Evolutionary conservation across 495 filamentous ascomycete species (phyloP), one percentile per base, ranked within the genome.

Genomic region (Apodospora peruviana): DNA sequence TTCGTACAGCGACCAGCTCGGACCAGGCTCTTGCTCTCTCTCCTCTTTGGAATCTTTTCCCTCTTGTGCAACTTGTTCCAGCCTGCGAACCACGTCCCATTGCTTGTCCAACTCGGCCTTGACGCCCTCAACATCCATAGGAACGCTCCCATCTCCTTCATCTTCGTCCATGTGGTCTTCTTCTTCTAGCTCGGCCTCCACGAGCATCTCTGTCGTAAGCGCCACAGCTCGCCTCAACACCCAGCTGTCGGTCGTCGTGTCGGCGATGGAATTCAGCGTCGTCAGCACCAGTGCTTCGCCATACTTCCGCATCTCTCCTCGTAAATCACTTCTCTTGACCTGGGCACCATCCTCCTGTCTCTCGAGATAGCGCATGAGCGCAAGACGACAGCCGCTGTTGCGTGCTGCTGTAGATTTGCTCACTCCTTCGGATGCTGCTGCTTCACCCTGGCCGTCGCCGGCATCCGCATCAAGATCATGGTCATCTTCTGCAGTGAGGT

Each of bases 1-100:
- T 45, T 73, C 61, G 60, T 78, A 81, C 44, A 60, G 66, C 18
- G 56, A 64, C 80, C 81, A 84, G 14, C 69, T 70, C 40, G 64
- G 65, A 12, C 22, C 27, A 50, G 35, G 46, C 55, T 20, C 40
- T 36, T 35, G 23, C 41, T 27, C 47, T n/a, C 43, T 34, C 1
- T 51, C 48, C 14, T 37, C 51, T 48, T 20, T 43, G 21, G n/a
- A 41, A 23, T 22, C n/a, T 22, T 14, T 32, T 25, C 52, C 54
- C 23, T 46, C 40, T 19, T 45, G 37, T 19, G 61, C 53, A 12
- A 58, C 43, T 38, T 58, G 48, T 5, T 50, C 43, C 41, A 67
- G 19, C 17, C 23, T 16, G 4, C 27, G 25, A 3, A 35, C 27
- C 42, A 43, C 42, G 37, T 48, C 25, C 47, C 47, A 48, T 35